Conservation (phyloP, 2,329 filamentous ascomycete genomes). For the Didymella pomorum region DNA sequence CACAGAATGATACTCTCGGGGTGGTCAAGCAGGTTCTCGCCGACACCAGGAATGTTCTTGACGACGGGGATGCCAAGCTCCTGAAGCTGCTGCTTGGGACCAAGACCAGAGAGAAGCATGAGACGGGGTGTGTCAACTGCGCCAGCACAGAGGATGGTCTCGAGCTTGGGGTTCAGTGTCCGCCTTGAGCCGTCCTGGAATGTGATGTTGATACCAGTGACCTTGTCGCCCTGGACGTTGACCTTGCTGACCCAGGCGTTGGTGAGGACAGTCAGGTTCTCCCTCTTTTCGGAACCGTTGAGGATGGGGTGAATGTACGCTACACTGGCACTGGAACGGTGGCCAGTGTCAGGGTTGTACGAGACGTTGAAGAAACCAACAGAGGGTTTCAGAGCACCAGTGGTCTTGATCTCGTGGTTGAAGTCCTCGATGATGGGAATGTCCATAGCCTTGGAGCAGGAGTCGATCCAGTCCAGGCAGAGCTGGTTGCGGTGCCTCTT, state of each 20-base stretch:
- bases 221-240: constrained; percentile 73
- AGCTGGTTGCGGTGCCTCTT: constrained; percentile 86
- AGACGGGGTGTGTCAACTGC: constrained; percentile 81
- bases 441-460: constrained; percentile 78
- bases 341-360: constrained; percentile 89
- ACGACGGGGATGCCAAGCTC: constrained; percentile 62
- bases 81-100: constrained; percentile 58
- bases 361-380: constrained; percentile 91
- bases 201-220: constrained; percentile 76
- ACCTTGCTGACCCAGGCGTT: constrained; percentile 87
- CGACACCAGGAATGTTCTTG: constrained; percentile 67
- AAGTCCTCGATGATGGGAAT: constrained; percentile 87
- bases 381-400: constrained; percentile 74
- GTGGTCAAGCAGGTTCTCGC: constrained; percentile 71
- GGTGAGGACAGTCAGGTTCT: constrained; percentile 86
- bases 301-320: constrained; percentile 94
- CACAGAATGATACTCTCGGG: constrained; percentile 73
- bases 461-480: constrained; percentile 86
- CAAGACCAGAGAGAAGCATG: constrained; percentile 62
- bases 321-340: constrained; percentile 84
- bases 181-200: constrained; percentile 67
- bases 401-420: constrained; percentile 80
- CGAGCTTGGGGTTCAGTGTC: constrained; percentile 68
- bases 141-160: constrained; percentile 82
- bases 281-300: constrained; percentile 79